Conservation (phyloP, 1,139 yeast genomes). For the Pichia sp. region DNA sequence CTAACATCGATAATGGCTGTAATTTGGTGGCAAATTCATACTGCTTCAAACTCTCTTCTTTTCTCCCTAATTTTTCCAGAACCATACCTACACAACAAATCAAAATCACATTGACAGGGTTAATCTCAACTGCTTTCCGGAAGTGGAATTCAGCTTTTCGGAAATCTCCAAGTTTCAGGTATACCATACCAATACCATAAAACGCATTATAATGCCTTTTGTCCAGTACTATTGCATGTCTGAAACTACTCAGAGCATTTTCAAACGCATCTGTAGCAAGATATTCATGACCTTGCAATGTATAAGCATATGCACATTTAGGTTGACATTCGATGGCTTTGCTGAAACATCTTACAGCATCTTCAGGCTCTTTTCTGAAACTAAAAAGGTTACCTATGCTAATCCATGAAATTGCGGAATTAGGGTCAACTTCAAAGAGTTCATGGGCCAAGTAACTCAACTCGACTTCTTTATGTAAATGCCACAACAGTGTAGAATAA, state of each 20-base stretch:
- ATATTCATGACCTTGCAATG: slow-evolving; percentile 91
- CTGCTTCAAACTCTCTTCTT: slow-evolving; percentile 71
- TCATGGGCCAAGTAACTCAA: slow-evolving; percentile 81
- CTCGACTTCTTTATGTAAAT: slow-evolving; percentile 76
- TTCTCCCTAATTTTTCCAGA: slow-evolving; percentile 67
- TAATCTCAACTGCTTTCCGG: slow-evolving; percentile 79
- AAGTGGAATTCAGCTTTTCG: slow-evolving; percentile 84
- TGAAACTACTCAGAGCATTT: slow-evolving; percentile 78
- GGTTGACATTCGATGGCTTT: slow-evolving; percentile 64
- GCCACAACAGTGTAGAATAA: slow-evolving; percentile 91
- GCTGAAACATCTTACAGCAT: slow-evolving; percentile 82
- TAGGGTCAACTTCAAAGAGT: slow-evolving; percentile 55
- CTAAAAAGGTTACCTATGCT: slow-evolving; percentile 87
- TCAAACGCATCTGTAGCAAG: slow-evolving; percentile 88
- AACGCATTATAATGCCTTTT: slow-evolving; percentile 89
- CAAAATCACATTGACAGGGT: slow-evolving; percentile 85
- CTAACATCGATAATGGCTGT: slow-evolving; percentile 83
- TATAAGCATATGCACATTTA: slow-evolving; percentile 82
- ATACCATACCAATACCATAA: slow-evolving; percentile 95
- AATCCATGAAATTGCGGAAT: slow-evolving; percentile 84
- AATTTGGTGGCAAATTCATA: slow-evolving; percentile 79
- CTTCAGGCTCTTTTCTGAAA: slow-evolving; percentile 78
- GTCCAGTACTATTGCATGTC: slow-evolving; percentile 73
- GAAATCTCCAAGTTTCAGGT: slow-evolving; percentile 79
- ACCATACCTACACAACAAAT: slow-evolving; percentile 96